Evolutionary conservation across 2,329 filamentous ascomycete genomes (phyloP), one percentile per base, ranked within the genome.

Genomic region (Drechslerella coelobrocha): DNA sequence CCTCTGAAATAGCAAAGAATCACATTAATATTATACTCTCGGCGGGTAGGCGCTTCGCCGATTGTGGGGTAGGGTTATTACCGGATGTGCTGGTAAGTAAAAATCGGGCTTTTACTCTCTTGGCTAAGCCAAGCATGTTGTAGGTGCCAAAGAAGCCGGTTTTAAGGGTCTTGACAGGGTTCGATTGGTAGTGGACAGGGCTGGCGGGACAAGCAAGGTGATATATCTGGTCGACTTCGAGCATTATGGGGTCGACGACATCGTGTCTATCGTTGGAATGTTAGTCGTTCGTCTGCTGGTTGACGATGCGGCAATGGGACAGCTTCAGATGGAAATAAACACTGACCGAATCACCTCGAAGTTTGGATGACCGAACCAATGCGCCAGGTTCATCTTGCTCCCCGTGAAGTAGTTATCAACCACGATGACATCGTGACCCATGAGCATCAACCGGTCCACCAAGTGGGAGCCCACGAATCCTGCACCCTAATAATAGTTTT

Each of bases 171-270:
- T 74, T 75, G 4, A 78, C 73, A 0, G 75, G 75, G 50, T 78
- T 76, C 19, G 76, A 75, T 56, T 78, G 76, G 68, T 77, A 78
- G 53, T 78, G 76, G 2, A 75, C 72, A 1, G 77, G 77, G 53
- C 77, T 78, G 12, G 77, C 77, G 5, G 77, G 77, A 59, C 77
- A 78, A 8, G 77, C 77, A 21, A 78, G 73, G 54, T 78, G 76
- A 71, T 77, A 78, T 57, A 78, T 77, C 55, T 76, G 75, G 71
- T 77, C 73, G 39, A 78, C 73, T 45, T 76, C 75, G 21, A 76
- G 51, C 34, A 76, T 71, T 34, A 76, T 73, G 45, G 73, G 73
- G 57, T 76, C 74, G 59, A 76, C 74, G 52, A 76, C 74, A 63
- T 76, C 75, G 59, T 76, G 75, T 43, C 75, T 76, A 51, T 50